phyloP scores from a whole-genome alignment of 1,284 basidiomycete genomes.

The Irpex sp. region DNA sequence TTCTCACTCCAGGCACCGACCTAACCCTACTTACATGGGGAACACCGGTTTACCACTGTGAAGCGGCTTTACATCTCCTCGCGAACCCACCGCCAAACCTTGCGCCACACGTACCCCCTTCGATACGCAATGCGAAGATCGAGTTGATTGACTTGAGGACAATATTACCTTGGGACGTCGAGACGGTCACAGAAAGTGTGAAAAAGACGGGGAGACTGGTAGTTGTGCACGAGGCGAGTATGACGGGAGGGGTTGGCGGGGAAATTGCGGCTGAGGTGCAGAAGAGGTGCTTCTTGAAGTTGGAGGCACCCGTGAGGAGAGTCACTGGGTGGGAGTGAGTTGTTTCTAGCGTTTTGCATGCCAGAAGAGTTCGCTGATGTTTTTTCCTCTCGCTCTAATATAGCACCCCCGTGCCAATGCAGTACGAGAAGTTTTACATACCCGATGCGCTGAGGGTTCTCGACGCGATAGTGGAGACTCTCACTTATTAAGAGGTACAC shows the following conservation, averaged over 20 bases:
- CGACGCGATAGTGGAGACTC: constrained; percentile 81
- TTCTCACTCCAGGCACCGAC: constrained; percentile 71
- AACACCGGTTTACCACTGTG: constrained; percentile 88
- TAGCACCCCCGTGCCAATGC: constrained; percentile 77
- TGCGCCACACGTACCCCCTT: constrained; percentile 64
- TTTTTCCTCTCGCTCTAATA: background rate
- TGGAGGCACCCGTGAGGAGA: constrained; percentile 84
- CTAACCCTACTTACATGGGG: constrained; percentile 90
- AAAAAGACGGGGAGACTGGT: constrained; percentile 79
- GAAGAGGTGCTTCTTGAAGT: constrained; percentile 80
- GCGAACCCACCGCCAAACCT: constrained; percentile 41
- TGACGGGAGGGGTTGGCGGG: constrained; percentile 81
- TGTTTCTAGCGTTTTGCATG: constrained; percentile 1
- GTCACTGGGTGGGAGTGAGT: constrained; percentile 92
- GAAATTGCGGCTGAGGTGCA: constrained; percentile 87
- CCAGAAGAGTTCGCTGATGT: constrained; percentile 9
- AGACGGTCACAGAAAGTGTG: constrained; percentile 79
- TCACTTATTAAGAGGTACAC: constrained; percentile 55
- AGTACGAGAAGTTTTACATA: constrained; percentile 89
- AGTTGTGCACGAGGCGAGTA: constrained; percentile 89
- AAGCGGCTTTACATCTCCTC: constrained; percentile 75
- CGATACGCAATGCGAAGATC: constrained; percentile 69
- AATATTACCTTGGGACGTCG: constrained; percentile 86
- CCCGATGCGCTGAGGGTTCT: constrained; percentile 82
- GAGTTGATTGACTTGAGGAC: constrained; percentile 92